These are phyloP conservation scores for Salix arbutifolia DNA, from an alignment of 345 rosid genomes.

Conservation along the genomic window DNA sequence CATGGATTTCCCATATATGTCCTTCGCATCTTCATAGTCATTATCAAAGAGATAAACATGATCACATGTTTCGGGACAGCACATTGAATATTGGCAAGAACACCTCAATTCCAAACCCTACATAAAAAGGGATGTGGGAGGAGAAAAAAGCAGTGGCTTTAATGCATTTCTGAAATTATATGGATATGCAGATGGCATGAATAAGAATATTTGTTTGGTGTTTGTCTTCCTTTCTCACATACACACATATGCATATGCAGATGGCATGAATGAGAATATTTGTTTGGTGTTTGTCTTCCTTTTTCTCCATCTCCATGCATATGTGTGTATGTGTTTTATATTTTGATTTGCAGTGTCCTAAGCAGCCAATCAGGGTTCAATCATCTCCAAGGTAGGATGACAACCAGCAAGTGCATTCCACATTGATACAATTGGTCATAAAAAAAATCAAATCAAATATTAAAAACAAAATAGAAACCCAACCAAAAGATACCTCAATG, in stretches of 20 bases:
- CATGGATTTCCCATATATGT: slow-evolving; percentile 73
- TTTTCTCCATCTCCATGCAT: not conserved
- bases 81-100: slow-evolving; percentile 53
- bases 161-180: not conserved
- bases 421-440: not conserved
- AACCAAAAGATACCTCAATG: slow-evolving; percentile 50
- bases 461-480: not conserved
- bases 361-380: not conserved
- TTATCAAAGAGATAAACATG: slow-evolving; percentile 87
- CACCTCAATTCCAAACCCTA: slow-evolving; percentile 76
- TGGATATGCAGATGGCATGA: not conserved
- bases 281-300: not conserved
- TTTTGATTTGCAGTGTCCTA: not conserved
- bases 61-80: slow-evolving; percentile 72
- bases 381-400: not conserved
- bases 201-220: not conserved
- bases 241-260: not conserved
- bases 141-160: not conserved
- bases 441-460: not conserved
- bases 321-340: not conserved
- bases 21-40: slow-evolving; percentile 93
- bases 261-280: slow-evolving; percentile 1
- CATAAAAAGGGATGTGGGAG: slow-evolving; percentile 10
- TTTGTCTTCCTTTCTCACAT: not conserved
- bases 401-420: not conserved